phyloP scores from a whole-genome alignment of 2,329 filamentous ascomycete genomes.

The Mariannaea sp. region DNA sequence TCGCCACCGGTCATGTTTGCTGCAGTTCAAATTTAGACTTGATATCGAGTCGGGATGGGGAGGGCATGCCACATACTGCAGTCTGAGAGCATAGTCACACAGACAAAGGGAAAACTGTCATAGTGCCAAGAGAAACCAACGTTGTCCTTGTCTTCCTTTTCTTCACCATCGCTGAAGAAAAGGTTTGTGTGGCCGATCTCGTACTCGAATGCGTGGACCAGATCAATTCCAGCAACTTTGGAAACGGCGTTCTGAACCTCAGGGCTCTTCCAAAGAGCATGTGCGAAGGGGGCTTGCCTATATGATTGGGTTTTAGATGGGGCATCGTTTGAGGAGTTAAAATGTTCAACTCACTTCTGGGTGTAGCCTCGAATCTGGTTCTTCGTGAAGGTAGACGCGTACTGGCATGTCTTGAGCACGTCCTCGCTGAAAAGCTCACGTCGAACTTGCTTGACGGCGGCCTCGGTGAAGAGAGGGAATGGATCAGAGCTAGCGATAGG shows the following conservation, averaged over 20 bases:
- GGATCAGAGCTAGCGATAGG: constrained; percentile 66
- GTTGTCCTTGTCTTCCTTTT: constrained; percentile 52
- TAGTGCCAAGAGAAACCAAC: constrained; percentile 61
- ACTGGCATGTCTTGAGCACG: constrained; percentile 61
- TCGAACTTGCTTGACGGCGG: constrained; percentile 66
- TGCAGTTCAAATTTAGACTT: too few species aligned
- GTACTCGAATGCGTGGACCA: constrained; percentile 58
- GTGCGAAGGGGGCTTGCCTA: constrained; percentile 63
- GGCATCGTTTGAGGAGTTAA: neutral
- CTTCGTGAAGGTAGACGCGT: constrained; percentile 50
- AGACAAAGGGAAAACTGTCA: constrained; percentile 71
- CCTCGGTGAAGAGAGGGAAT: constrained; percentile 65
- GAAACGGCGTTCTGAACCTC: constrained; percentile 54
- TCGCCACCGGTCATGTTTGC: constrained; percentile 67
- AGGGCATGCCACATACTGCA: too few species aligned
- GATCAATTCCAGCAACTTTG: constrained; percentile 58
- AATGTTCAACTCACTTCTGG: constrained; percentile 49
- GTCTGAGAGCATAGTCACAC: constrained; percentile 70
- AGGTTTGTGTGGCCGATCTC: constrained; percentile 63
- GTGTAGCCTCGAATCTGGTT: constrained; percentile 59
- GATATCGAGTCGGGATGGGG: too few species aligned
- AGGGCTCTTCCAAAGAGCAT: constrained; percentile 52
- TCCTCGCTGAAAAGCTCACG: constrained; percentile 62
- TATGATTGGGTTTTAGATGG: too few species aligned
- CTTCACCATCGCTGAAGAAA: constrained; percentile 50